A percentile compares a stretch with the other conserved stretches of the same genome.
Conservation (phyloP, 1,139 yeast species). For the Sugiyamaella pinicola region DNA sequence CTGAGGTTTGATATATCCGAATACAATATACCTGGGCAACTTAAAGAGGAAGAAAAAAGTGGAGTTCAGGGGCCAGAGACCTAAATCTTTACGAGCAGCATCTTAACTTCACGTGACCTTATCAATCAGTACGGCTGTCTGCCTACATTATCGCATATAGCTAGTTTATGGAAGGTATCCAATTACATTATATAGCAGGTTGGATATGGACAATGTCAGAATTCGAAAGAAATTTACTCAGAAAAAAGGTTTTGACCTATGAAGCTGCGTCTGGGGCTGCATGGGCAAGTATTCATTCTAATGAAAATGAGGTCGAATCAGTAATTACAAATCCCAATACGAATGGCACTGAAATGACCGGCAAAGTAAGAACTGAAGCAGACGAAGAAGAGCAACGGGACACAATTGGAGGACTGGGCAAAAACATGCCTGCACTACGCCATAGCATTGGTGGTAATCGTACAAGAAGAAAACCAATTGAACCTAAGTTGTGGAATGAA, state of each 20-base stretch:
- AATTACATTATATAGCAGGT: neutral
- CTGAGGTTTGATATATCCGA: too few relatives aligned
- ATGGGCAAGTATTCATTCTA: conserved; percentile 15
- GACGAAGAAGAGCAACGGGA: conserved; percentile 12
- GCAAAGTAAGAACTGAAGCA: neutral
- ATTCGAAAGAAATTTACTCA: conserved; percentile 16
- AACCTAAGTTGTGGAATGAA: conserved; percentile 43
- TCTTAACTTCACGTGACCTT: neutral
- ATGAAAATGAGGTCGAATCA: conserved; percentile 5
- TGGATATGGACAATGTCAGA: conserved; percentile 11
- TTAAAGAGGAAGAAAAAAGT: too few relatives aligned
- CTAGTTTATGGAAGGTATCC: neutral
- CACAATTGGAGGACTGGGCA: conserved; percentile 3
- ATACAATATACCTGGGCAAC: too few relatives aligned
- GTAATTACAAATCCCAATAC: neutral
- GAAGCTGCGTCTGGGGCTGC: conserved; percentile 17
- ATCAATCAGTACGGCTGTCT: neutral
- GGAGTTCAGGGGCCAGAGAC: neutral
- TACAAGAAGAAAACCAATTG: conserved; percentile 2
- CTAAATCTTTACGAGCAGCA: neutral
- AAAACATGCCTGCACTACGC: neutral
- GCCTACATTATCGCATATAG: neutral
- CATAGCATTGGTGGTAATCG: neutral
- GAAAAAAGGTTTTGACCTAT: conserved; percentile 23
- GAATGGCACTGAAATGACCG: conserved; percentile 5